These are phyloP conservation scores for Phytophthora pluvialis DNA, from an alignment of 352 stramenopile genomes.

Conservation along the genomic window DNA sequence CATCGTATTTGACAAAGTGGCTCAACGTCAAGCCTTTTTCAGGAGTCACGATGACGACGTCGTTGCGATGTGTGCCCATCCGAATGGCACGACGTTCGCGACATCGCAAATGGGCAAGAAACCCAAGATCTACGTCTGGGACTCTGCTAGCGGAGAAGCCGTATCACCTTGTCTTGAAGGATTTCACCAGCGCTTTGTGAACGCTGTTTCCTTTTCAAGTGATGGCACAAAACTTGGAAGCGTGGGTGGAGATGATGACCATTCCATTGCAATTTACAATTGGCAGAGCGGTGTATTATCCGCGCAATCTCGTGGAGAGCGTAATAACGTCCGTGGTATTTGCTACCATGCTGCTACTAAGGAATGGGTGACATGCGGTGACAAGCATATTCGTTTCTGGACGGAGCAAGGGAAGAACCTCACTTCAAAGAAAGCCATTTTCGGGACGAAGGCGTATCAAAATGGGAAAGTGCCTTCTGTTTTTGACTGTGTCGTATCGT, in stretches of 20 bases:
- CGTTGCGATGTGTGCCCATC: slow-evolving; percentile 79
- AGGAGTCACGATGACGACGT: slow-evolving; percentile 88
- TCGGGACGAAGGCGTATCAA: slow-evolving; percentile 63
- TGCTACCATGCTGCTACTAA: slow-evolving; percentile 50
- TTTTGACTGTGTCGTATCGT: slow-evolving; percentile 64
- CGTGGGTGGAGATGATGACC: slow-evolving; percentile 84
- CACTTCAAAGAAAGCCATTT: slow-evolving; percentile 76
- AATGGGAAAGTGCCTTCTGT: slow-evolving; percentile 49
- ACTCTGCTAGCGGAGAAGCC: slow-evolving; percentile 34
- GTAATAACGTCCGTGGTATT: slow-evolving; percentile 60
- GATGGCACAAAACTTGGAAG: slow-evolving; percentile 75
- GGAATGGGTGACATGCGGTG: slow-evolving; percentile 75
- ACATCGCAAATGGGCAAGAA: slow-evolving; percentile 89
- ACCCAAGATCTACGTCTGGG: slow-evolving; percentile 86
- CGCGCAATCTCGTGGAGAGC: slow-evolving; percentile 66
- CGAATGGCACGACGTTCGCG: slow-evolving; percentile 78
- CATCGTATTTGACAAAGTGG: slow-evolving; percentile 63
- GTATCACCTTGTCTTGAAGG: slow-evolving; percentile 62
- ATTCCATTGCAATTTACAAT: slow-evolving; percentile 84
- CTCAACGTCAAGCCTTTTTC: slow-evolving; percentile 59
- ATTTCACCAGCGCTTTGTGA: slow-evolving; percentile 83
- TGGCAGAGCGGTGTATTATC: slow-evolving; percentile 64
- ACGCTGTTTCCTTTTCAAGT: slow-evolving; percentile 69
- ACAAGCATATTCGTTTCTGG: slow-evolving; percentile 82
- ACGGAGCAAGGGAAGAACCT: slow-evolving; percentile 73